Evolutionary conservation across 768 basidiomycete species (phyloP).

Genomic region (Cystobasidium onofrii): DNA sequence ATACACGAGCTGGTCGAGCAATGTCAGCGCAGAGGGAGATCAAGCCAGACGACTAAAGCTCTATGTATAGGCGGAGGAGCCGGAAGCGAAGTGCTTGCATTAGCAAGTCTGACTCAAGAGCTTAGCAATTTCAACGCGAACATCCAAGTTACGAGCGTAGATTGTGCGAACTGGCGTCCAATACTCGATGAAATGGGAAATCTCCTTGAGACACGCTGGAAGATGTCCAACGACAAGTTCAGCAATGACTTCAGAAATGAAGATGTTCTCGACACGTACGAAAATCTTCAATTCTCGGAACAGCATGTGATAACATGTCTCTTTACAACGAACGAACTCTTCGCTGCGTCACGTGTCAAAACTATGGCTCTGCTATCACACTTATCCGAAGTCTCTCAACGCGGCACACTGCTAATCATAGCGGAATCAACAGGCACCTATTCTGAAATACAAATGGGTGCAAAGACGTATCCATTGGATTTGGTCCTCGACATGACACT

Average conservation of each 20-base stretch:
- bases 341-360: constrained; percentile 37
- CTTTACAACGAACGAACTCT: constrained; percentile 41
- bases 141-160: constrained; percentile 25
- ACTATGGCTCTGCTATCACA: constrained; percentile 38
- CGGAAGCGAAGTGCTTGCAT: constrained; percentile 38
- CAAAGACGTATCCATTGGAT: constrained; percentile 9
- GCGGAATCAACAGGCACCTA: constrained; percentile 35
- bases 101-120: constrained; percentile 29
- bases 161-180: constrained; percentile 30
- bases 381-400: background rate
- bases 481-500: constrained; percentile 17
- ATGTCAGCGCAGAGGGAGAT: constrained; percentile 6
- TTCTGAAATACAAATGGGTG: constrained; percentile 16
- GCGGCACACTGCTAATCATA: constrained; percentile 36
- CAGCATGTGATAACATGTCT: constrained; percentile 37
- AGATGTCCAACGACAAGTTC: constrained; percentile 5
- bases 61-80: constrained; percentile 38
- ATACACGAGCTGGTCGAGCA: background rate
- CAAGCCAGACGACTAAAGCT: background rate
- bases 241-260: constrained; percentile 22
- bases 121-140: background rate
- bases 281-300: background rate
- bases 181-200: constrained; percentile 23
- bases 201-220: background rate
- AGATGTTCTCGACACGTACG: constrained; percentile 19